Evolutionary conservation across 1,139 yeast genomes (phyloP).

Genomic region (Yamadazyma kanchanaburiensis): DNA sequence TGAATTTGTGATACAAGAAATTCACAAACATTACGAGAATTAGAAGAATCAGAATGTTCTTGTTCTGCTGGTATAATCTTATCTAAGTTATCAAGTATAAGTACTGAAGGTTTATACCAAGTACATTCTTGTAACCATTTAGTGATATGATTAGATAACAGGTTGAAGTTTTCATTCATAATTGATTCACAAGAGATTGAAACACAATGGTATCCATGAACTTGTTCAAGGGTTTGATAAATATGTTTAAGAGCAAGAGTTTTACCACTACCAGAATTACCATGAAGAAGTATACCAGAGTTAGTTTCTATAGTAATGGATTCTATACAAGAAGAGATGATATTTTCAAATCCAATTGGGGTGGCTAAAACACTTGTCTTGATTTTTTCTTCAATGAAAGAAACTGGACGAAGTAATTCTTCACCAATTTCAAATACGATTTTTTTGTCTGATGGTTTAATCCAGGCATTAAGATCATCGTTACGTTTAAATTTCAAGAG

Average conservation of each 20-base stretch:
- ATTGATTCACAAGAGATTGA: constrained; percentile 50
- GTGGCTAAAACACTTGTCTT: constrained; percentile 12
- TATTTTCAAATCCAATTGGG: constrained; percentile 58
- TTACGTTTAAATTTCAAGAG: constrained; percentile 49
- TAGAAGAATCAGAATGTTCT: constrained; percentile 64
- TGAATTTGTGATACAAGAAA: constrained; percentile 35
- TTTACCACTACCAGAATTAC: constrained; percentile 83
- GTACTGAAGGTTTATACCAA: constrained; percentile 77
- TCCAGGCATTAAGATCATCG: constrained; percentile 45
- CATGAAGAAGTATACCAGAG: constrained; percentile 59
- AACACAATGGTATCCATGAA: constrained; percentile 41
- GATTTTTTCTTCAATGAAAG: constrained; percentile 34
- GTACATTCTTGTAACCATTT: constrained; percentile 59
- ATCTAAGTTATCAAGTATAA: constrained; percentile 82
- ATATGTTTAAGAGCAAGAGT: constrained; percentile 50
- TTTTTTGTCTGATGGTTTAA: constrained; percentile 28
- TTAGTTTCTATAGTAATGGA: constrained; percentile 45
- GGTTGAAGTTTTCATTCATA: constrained; percentile 53
- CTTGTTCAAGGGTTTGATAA: constrained; percentile 26
- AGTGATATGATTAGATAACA: constrained; percentile 43
- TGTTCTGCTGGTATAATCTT: constrained; percentile 67
- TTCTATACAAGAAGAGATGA: constrained; percentile 39
- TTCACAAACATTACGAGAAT: constrained; percentile 58
- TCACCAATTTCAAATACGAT: constrained; percentile 49
- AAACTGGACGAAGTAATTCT: constrained; percentile 49